Evolutionary conservation across 331 rosid species (phyloP), one percentile per base, ranked within the genome.

Genomic region (Erythrophleum ivorense): DNA sequence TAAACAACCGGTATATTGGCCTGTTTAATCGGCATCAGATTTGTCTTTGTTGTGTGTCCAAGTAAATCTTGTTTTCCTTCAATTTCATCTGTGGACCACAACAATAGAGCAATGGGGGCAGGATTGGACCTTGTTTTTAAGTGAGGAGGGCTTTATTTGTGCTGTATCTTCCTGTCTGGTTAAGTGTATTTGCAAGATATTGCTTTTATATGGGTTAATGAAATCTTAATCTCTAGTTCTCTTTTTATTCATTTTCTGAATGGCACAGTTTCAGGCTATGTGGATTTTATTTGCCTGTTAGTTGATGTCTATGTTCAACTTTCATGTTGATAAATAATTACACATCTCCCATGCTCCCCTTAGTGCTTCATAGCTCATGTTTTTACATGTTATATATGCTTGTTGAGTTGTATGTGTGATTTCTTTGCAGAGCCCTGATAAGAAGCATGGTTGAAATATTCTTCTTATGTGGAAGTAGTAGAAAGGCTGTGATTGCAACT

Each of bases 371-470:
- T 36, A 2, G 75, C 58, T 71, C 31, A 46, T 75, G 60, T 70
- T 73, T 80, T 66, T 66, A 49, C 6, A 33, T n/a, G n/a, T 57
- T 48, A 71, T 76, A 68, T 79, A 65, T 73, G 9, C 67, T 69
- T 73, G 60, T 57, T 86, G 48, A 79, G 9, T 45, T 41, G 36
- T 48, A 29, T 81, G 34, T 52, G n/a, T 71, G 77, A 12, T 81
- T 46, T 82, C 57, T 62, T 75, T 70, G 83, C 89, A 88, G 91
- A 69, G 91, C 91, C 57, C 85, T 86, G 31, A 81, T 95, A 76
- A 87, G 90, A 88, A 95, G 98, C 76, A 93, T 95, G 97, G 85
- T 85, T 34, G 98, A 95, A 88, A 93, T 95, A 78, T 87, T 95
- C 84, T 95, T 91, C 86, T 86, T 83, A 21, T 95, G 97, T 78